Evolutionary conservation across 75 land plant species (phyloP).

Genomic region (Ceratopteris richardii): DNA sequence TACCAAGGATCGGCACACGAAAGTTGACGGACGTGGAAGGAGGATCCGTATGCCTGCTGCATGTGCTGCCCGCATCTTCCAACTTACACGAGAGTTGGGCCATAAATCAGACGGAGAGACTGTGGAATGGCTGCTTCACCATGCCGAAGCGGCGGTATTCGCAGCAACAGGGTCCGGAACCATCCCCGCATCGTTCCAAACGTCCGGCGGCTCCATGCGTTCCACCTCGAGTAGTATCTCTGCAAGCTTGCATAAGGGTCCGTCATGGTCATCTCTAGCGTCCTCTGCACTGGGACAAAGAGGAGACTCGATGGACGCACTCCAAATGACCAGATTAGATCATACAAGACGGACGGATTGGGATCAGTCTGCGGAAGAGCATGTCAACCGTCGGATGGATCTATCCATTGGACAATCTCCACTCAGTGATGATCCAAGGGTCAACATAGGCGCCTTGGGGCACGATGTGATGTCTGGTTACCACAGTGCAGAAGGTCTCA

Average conservation of each 20-base stretch:
- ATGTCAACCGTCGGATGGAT: slow-evolving; percentile 15
- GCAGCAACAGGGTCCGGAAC: slow-evolving; percentile 72
- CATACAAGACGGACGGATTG: slow-evolving; percentile 8
- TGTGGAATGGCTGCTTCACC: slow-evolving; percentile 67
- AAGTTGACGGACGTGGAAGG: slow-evolving; percentile 65
- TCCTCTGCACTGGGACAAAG: background rate
- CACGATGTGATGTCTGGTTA: slow-evolving; percentile 13
- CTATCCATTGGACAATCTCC: slow-evolving; percentile 4
- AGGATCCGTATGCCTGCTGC: slow-evolving; percentile 71
- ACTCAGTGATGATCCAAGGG: background rate
- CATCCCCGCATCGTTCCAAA: slow-evolving; percentile 57
- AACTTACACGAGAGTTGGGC: slow-evolving; percentile 59
- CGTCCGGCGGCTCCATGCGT: slow-evolving; percentile 62
- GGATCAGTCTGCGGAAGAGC: slow-evolving; percentile 15
- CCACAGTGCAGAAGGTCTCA: slow-evolving; percentile 8
- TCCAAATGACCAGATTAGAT: no score
- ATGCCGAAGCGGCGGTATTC: slow-evolving; percentile 62
- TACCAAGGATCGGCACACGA: slow-evolving; percentile 70
- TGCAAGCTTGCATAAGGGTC: slow-evolving; percentile 19
- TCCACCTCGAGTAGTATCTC: slow-evolving; percentile 57
- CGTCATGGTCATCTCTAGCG: slow-evolving; percentile 4
- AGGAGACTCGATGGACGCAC: no score
- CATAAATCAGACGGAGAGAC: slow-evolving; percentile 56
- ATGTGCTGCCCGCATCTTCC: slow-evolving; percentile 69
- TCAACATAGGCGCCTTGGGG: slow-evolving; percentile 12